Evolutionary conservation across 2,329 filamentous ascomycete genomes (phyloP).

Genomic region (Aspergillus carbonarius): DNA sequence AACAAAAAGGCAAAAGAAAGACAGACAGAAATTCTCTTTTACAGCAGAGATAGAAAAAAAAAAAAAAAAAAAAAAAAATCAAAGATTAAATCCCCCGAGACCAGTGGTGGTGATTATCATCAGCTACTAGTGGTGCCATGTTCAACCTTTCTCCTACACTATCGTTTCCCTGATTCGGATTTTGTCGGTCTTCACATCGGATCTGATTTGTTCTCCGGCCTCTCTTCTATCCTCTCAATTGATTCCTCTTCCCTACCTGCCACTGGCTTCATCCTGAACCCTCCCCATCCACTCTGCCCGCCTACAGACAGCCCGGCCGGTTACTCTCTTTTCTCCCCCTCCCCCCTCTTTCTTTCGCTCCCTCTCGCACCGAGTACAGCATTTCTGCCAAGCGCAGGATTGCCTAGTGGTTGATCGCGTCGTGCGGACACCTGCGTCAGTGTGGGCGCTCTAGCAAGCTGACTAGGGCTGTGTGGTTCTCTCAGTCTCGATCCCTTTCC

Average conservation of each 20-base stretch:
- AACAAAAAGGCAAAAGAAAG: slow-evolving; percentile 6
- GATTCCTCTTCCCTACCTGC: neutral
- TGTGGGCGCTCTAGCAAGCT: slow-evolving; percentile 18
- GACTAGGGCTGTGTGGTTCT: slow-evolving; percentile 23
- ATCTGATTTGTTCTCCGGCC: slow-evolving; percentile 9
- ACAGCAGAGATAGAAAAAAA: neutral
- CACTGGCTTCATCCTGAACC: neutral
- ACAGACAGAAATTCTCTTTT: neutral
- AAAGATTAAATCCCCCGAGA: neutral
- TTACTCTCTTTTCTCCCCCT: neutral
- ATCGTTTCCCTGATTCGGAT: slow-evolving; percentile 19
- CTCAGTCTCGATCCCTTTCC: slow-evolving; percentile 22
- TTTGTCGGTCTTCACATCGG: slow-evolving; percentile 13
- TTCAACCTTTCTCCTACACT: slow-evolving; percentile 19
- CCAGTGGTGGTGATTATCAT: slow-evolving; percentile 6
- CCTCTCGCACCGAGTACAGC: slow-evolving; percentile 15
- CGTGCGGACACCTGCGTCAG: slow-evolving; percentile 29
- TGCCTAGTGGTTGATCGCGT: slow-evolving; percentile 23
- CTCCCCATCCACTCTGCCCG: no score
- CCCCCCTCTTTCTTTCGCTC: slow-evolving; percentile 7
- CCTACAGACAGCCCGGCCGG: neutral
- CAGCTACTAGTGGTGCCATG: slow-evolving; percentile 26
- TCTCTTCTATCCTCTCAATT: neutral
- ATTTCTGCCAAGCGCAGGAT: slow-evolving; percentile 26
- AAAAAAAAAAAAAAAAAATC: slow-evolving; percentile 5